Evolutionary conservation across 352 stramenopile species (phyloP), one percentile per base, ranked within the genome.

Genomic region (Phytophthora citricola): DNA sequence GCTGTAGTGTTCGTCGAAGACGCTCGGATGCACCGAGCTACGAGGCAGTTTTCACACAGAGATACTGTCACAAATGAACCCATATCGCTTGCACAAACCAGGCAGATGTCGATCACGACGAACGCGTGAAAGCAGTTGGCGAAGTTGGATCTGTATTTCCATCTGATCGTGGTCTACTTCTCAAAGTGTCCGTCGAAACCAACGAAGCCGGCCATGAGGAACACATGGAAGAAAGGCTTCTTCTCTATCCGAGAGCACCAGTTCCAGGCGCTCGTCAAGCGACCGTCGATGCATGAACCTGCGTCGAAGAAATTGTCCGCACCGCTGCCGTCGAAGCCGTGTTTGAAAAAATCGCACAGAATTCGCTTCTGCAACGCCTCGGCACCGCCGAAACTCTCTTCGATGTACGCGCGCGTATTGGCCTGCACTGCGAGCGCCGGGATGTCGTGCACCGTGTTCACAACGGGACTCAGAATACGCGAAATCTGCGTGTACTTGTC

Each of bases 401-500:
- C 64, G 24, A 98, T 90, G 71, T 97, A 97, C 32, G 63, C 51
- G 17, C 73, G 64, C 17, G 79, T 88, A 57, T 85, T 76, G 27
- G 70, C 48, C 38, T 87, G 66, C 17, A 55, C 51, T 50, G 75
- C 69, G 26, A 92, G 69, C 24, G 61, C 47, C 12, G 60, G 55
- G 44, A 92, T 75, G 53, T 85, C 79, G 46, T 85, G 65, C 43
- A 88, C 63, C 24, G 82, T 89, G 40, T 86, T 82, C 22, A 81
- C 79, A 38, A 91, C 81, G 0, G 82, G 82, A 43, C 79, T 88
- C 41, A 91, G 46, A 47, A 91, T 91, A 38, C 78, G 78, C 39
- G 78, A 81, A 54, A 94, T 90, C 75, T 98, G 92, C 34, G 91
- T 97, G 75, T 98, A 98, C 77, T 98, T 98, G 78, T 98, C 94